Conservation (phyloP, 495 filamentous ascomycete genomes). For the Aspergillus cristatus region DNA sequence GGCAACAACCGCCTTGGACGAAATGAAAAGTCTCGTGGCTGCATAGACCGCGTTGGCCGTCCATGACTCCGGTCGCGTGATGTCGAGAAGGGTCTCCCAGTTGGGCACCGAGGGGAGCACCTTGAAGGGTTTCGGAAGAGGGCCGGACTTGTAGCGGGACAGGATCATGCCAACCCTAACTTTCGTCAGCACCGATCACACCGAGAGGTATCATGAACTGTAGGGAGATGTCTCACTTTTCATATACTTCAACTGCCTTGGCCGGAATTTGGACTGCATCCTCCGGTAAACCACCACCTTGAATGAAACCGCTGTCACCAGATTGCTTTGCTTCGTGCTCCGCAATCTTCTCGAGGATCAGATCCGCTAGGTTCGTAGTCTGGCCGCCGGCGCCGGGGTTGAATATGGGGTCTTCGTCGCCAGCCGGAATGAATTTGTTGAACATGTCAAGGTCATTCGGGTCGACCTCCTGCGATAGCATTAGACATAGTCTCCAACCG, state of each 20-base stretch:
- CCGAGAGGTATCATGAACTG: neutral
- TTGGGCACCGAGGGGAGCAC: conserved; percentile 84
- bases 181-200: conserved; percentile 9
- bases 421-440: conserved; percentile 70
- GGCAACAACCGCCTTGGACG: conserved; percentile 61
- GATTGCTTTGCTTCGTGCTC: conserved; percentile 69
- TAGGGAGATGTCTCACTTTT: no score
- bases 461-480: conserved; percentile 56
- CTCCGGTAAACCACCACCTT: conserved; percentile 48
- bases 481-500: conserved; percentile 5
- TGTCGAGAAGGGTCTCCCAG: conserved; percentile 77
- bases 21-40: conserved; percentile 82
- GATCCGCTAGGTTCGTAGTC: conserved; percentile 75
- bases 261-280: conserved; percentile 80
- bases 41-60: conserved; percentile 80
- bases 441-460: conserved; percentile 86
- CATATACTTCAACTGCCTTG: conserved; percentile 89
- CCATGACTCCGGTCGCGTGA: conserved; percentile 78
- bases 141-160: conserved; percentile 87
- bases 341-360: conserved; percentile 91
- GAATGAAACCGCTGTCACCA: conserved; percentile 24
- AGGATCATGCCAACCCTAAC: conserved; percentile 74
- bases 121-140: conserved; percentile 95
- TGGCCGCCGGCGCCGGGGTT: conserved; percentile 35
- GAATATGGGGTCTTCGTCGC: conserved; percentile 42